Conservation (phyloP, 306 rosid genomes). For the Medicago arabica region DNA sequence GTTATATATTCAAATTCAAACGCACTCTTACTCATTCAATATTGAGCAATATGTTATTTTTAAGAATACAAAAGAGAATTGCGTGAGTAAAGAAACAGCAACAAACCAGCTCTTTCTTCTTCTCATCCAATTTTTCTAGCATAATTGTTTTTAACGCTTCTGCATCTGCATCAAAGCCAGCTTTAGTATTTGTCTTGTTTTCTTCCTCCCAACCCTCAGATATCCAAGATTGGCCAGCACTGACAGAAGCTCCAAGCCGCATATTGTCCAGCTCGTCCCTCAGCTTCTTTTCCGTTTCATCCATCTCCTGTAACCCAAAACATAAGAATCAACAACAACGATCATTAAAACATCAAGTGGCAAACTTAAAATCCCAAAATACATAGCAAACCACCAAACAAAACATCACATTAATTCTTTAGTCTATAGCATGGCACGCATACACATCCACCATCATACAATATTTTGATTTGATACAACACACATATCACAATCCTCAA, state of each 20-base stretch:
- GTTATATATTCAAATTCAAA: not conserved
- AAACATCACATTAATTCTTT: constrained; percentile 5
- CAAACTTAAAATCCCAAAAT: not conserved
- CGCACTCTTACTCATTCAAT: not conserved
- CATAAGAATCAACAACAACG: not conserved
- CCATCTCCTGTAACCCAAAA: constrained; percentile 66
- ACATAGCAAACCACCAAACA: not conserved
- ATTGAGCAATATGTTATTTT: not conserved
- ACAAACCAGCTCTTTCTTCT: constrained; percentile 80
- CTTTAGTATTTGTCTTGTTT: constrained; percentile 38
- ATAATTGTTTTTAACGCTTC: constrained; percentile 52
- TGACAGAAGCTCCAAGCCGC: constrained; percentile 44
- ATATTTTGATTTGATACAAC: not conserved
- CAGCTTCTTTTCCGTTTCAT: constrained; percentile 63
- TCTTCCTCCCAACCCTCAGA: constrained; percentile 50
- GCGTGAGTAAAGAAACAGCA: constrained; percentile 35
- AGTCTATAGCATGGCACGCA: not conserved
- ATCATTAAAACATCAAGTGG: constrained; percentile 15
- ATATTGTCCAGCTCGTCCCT: constrained; percentile 55
- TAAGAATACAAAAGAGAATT: constrained; percentile 10
- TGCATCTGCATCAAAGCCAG: constrained; percentile 52
- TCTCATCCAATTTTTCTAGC: constrained; percentile 68
- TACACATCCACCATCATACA: not conserved
- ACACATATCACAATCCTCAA: not conserved
- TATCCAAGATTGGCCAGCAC: constrained; percentile 39